Percentiles rank a stretch among this genome's conserved stretches.
These are phyloP conservation scores for Pichia occidentalis DNA, from an alignment of 805 yeast species.

Conservation along the genomic window DNA sequence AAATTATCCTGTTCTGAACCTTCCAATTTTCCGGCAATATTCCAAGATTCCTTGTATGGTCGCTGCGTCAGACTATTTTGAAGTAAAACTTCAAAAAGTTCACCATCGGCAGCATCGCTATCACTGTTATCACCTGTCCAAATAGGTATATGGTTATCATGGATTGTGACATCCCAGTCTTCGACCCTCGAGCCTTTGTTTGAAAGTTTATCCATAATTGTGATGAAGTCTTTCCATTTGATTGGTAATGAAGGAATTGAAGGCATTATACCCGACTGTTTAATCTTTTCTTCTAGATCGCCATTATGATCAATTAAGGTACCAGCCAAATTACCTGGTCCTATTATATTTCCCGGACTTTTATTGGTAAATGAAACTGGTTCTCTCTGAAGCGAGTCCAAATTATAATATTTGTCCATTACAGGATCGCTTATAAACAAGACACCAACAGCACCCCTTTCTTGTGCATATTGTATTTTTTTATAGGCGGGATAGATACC, in stretches of 20 bases:
- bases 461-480: constrained; percentile 50
- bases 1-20: constrained; percentile 76
- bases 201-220: constrained; percentile 32
- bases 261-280: constrained; percentile 49
- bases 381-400: constrained; percentile 44
- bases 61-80: constrained; percentile 38
- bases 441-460: constrained; percentile 54
- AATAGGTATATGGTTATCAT: constrained; percentile 28
- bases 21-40: constrained; percentile 66
- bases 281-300: constrained; percentile 35
- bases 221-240: constrained; percentile 62
- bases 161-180: constrained; percentile 31
- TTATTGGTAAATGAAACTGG: constrained; percentile 51
- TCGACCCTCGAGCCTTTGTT: constrained; percentile 34
- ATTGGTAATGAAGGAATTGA: constrained; percentile 72
- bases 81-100: constrained; percentile 20
- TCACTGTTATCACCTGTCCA: constrained; percentile 38
- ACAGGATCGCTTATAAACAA: constrained; percentile 52
- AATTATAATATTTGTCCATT: constrained; percentile 25
- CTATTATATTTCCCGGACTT: constrained; percentile 70
- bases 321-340: constrained; percentile 62
- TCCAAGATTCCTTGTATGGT: constrained; percentile 64
- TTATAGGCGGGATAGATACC: constrained; percentile 39
- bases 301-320: constrained; percentile 30
- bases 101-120: no score